A percentile compares a stretch with the other conserved stretches of the same genome.
These are phyloP conservation scores for Dillenia turbinata DNA, from an alignment of 164 flowering plant genomes.

Conservation along the genomic window DNA sequence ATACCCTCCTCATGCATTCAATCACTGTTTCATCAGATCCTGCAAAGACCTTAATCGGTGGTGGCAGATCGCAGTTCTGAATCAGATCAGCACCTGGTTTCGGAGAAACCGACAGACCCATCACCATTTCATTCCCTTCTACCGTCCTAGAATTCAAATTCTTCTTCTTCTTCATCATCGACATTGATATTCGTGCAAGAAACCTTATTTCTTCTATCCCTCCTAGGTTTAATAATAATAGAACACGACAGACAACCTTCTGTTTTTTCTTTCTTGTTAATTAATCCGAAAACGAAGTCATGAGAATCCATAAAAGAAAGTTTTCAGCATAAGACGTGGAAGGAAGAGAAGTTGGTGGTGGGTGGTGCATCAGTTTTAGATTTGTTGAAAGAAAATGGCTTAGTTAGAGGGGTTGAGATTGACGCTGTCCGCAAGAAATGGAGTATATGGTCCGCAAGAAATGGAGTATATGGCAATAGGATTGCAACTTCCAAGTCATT, in stretches of 20 bases:
- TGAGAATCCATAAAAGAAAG: background rate
- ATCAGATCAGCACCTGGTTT: slow-evolving; percentile 23
- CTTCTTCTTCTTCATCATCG: background rate
- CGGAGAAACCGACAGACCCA: slow-evolving; percentile 8
- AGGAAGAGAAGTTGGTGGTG: slow-evolving; percentile 2
- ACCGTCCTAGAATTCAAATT: background rate
- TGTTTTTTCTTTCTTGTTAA: slow-evolving; percentile 1
- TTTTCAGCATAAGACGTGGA: background rate
- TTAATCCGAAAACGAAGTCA: slow-evolving; percentile 4
- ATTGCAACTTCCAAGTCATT: no score
- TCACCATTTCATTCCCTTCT: background rate
- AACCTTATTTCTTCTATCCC: background rate
- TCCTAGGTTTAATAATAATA: no score
- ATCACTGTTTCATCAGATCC: slow-evolving; percentile 23
- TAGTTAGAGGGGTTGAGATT: background rate
- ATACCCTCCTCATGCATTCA: slow-evolving; percentile 5
- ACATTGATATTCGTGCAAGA: background rate
- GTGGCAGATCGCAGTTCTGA: slow-evolving; percentile 61
- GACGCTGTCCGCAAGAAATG: background rate
- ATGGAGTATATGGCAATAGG: background rate
- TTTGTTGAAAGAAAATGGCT: background rate
- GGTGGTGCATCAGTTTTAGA: background rate
- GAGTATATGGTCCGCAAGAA: background rate
- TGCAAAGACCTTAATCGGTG: slow-evolving; percentile 38
- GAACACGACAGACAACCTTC: background rate